These are phyloP conservation scores for Amaranthus hypochondriacus DNA, from an alignment of 148 eudicot genomes.

Conservation along the genomic window DNA sequence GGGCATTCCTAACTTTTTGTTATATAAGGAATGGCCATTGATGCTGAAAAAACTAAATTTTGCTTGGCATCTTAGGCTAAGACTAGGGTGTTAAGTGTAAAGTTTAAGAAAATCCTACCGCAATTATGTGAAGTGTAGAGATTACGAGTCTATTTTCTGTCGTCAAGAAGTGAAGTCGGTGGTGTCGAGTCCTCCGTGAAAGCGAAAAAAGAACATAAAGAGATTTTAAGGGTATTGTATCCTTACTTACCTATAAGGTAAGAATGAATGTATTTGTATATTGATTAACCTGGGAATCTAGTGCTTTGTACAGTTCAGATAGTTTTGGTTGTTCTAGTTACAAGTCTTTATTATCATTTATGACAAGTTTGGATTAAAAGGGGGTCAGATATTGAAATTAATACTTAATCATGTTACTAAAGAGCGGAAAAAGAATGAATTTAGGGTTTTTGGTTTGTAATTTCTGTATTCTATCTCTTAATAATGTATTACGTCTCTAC, in stretches of 20 bases:
- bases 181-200: too few relatives aligned
- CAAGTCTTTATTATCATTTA: too few relatives aligned
- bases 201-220: too few relatives aligned
- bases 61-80: constrained; percentile 17
- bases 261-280: constrained; percentile 2
- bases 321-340: neutral
- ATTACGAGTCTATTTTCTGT: neutral
- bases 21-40: constrained; percentile 11
- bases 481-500: too few relatives aligned
- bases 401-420: too few relatives aligned
- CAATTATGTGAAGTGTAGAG: constrained; percentile 7
- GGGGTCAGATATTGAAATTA: too few relatives aligned
- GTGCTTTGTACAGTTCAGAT: constrained; percentile 15
- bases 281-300: constrained; percentile 7
- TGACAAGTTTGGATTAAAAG: too few relatives aligned
- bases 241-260: neutral
- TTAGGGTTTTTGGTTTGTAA: too few relatives aligned
- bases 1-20: constrained; percentile 8
- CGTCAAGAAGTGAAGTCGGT: constrained; percentile 12
- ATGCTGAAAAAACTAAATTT: constrained; percentile 15
- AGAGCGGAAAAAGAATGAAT: too few relatives aligned
- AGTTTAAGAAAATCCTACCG: neutral
- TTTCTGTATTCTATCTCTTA: too few relatives aligned
- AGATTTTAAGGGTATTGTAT: constrained; percentile 8
- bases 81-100: constrained; percentile 27